Base-by-base conservation (phyloP, 1,284 basidiomycete species). In the Acaromyces ingoldii region DNA sequence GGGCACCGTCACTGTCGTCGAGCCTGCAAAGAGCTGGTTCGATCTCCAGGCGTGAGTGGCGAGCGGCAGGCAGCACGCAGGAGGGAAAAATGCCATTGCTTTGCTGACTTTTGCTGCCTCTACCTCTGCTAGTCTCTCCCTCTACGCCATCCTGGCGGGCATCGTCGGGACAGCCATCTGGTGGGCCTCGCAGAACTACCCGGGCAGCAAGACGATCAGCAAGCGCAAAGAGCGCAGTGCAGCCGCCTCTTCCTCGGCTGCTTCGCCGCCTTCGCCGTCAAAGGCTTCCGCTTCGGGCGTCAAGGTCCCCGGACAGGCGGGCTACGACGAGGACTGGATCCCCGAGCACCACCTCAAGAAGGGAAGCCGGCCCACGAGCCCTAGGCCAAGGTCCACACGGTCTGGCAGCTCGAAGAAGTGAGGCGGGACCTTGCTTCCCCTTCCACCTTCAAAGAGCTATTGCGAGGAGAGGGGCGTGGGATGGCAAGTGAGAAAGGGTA, bases 21-120 rank as follows among this genome's bases (percentile, higher is more conserved):
- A 74, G 58, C 72, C 72, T 19, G 54, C 61, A 25, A 70, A 69
- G 55, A 65, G 64, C 50, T 64, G 63, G 57, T 63, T 69, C 50
- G 72, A 74, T 55, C 57, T 61, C 4, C 67, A 73, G 55, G 58
- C 70, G 46, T 49, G 33, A 33, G 45, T 47, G 25, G n/a, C 15
- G 17, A 1, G 9, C 6, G 6, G 25, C 26, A 30, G 11, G 1
- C 26, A 2, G 28, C 2, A 34, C 31, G 10, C 31, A 34, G 17
- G 17, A 34, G 31, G 31, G 17, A n/a, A 7, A n/a, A n/a, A n/a
- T n/a, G 21, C 7, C 28, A 21, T 33, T 21, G 13, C 33, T 33
- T 10, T 13, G 19, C 10, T 4, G 11, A 21, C n/a, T n/a, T n/a
- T n/a, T n/a, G n/a, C n/a, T n/a, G n/a, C n/a, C 31, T 34, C 31